A percentile compares a stretch with the other conserved stretches of the same genome.
Evolutionary conservation across 2,329 filamentous ascomycete genomes (phyloP).

Genomic region (Ploettnerulaceae sp.): DNA sequence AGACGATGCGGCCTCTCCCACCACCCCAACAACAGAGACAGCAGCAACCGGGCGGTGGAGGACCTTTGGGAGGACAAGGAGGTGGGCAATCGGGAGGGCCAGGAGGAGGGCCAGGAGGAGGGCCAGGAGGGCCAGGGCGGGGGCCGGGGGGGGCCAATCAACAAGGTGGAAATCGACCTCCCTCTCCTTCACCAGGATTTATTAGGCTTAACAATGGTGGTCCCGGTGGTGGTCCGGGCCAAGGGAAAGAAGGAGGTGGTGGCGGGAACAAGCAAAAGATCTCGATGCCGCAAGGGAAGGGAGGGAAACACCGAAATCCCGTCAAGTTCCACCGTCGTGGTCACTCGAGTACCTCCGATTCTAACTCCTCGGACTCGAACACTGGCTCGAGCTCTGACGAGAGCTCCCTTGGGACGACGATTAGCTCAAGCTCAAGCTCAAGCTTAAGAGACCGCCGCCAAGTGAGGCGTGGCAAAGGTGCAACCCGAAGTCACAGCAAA

Average conservation of each 20-base stretch:
- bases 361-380: slow-evolving; percentile 2
- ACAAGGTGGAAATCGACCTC: not conserved
- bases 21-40: slow-evolving; percentile 9
- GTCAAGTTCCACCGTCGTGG: slow-evolving; percentile 3
- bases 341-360: slow-evolving; percentile 4
- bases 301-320: slow-evolving; percentile 3
- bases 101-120: not conserved
- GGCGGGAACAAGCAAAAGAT: slow-evolving; percentile 2
- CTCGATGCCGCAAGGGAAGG: not conserved
- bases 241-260: not conserved
- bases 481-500: slow-evolving; percentile 23
- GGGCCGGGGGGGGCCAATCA: slow-evolving; percentile 2
- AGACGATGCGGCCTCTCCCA: slow-evolving; percentile 14
- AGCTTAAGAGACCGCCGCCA: slow-evolving; percentile 5
- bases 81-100: not conserved
- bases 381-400: not conserved
- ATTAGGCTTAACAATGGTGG: slow-evolving; percentile 4
- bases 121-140: not conserved
- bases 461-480: slow-evolving; percentile 12
- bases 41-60: slow-evolving; percentile 7
- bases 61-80: slow-evolving; percentile 8
- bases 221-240: not conserved
- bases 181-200: not conserved
- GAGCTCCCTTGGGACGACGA: slow-evolving; percentile 1
- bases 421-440: slow-evolving; percentile 7